phyloP scores from a whole-genome alignment of 2,329 filamentous ascomycete genomes.

The Claviceps lovelessii region DNA sequence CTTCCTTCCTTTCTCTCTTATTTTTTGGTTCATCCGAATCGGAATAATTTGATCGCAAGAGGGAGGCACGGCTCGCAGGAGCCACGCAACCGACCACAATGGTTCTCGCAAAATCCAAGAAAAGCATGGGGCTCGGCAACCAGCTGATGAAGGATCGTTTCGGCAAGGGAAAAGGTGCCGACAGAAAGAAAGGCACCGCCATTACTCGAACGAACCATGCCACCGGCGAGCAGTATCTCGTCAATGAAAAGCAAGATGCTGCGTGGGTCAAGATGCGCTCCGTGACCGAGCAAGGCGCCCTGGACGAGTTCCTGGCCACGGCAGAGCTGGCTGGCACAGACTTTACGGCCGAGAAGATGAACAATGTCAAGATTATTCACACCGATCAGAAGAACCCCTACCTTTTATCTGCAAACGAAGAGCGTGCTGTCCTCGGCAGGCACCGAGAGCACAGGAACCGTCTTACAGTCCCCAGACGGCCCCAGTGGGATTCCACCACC shows the following conservation, averaged over 20 bases:
- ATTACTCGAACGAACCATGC: conserved; percentile 58
- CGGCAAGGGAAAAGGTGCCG: conserved; percentile 75
- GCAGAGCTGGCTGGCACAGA: conserved; percentile 96
- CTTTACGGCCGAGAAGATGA: conserved; percentile 97
- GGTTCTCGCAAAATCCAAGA: conserved; percentile 77
- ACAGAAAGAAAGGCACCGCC: conserved; percentile 55
- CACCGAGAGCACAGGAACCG: conserved; percentile 66
- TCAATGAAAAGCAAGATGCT: conserved; percentile 79
- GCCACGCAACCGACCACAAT: conserved; percentile 24
- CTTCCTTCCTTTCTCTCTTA: no score
- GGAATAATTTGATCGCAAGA: background rate
- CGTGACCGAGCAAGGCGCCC: conserved; percentile 87
- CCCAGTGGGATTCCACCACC: conserved; percentile 74
- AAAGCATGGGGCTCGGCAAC: conserved; percentile 87
- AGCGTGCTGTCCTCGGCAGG: conserved; percentile 63
- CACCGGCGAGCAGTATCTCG: conserved; percentile 81
- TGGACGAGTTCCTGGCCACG: conserved; percentile 92
- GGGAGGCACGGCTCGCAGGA: background rate
- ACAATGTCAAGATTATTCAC: conserved; percentile 97
- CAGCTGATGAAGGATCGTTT: conserved; percentile 98
- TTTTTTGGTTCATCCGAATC: background rate
- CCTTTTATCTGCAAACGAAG: conserved; percentile 70
- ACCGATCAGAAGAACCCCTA: conserved; percentile 93
- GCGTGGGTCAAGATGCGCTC: conserved; percentile 99
- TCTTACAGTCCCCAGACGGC: conserved; percentile 79